Percentiles rank a stretch among this genome's conserved stretches.
These are phyloP conservation scores for Aspergillus novofumigatus DNA, from an alignment of 2,329 filamentous ascomycete genomes.

Conservation along the genomic window DNA sequence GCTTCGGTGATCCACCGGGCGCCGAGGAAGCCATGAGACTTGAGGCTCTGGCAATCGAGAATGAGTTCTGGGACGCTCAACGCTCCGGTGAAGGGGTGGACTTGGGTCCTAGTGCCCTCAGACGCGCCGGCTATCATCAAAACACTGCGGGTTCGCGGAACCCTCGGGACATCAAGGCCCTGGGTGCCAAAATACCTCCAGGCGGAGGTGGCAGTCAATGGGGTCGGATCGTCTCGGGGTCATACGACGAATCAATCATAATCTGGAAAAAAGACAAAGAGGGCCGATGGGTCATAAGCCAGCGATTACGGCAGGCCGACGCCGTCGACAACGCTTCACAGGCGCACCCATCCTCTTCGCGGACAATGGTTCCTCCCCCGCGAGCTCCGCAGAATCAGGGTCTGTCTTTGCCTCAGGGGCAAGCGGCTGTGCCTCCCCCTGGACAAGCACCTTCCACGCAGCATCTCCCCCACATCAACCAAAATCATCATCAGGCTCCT, in stretches of 20 bases:
- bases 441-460: not conserved
- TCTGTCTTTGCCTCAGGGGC: conserved; percentile 14
- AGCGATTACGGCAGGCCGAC: conserved; percentile 64
- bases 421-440: not conserved
- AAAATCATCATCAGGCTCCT: not conserved
- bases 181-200: conserved; percentile 82
- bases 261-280: conserved; percentile 87
- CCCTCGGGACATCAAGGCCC: conserved; percentile 68
- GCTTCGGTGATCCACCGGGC: conserved; percentile 83
- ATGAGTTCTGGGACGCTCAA: conserved; percentile 62
- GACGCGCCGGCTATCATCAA: conserved; percentile 48
- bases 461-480: not conserved
- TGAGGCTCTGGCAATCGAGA: conserved; percentile 69
- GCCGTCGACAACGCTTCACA: conserved; percentile 39
- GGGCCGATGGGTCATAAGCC: conserved; percentile 76
- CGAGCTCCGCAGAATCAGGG: conserved; percentile 3
- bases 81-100: conserved; percentile 42
- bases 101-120: conserved; percentile 41
- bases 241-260: conserved; percentile 92
- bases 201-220: conserved; percentile 86
- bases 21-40: conserved; percentile 69
- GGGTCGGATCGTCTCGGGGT: conserved; percentile 93
- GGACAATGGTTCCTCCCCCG: not conserved
- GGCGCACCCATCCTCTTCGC: conserved; percentile 1
- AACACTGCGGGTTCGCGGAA: conserved; percentile 68